Evolutionary conservation across 2,329 filamentous ascomycete species (phyloP), one percentile per base, ranked within the genome.

Genomic region (Blastomyces parvus): DNA sequence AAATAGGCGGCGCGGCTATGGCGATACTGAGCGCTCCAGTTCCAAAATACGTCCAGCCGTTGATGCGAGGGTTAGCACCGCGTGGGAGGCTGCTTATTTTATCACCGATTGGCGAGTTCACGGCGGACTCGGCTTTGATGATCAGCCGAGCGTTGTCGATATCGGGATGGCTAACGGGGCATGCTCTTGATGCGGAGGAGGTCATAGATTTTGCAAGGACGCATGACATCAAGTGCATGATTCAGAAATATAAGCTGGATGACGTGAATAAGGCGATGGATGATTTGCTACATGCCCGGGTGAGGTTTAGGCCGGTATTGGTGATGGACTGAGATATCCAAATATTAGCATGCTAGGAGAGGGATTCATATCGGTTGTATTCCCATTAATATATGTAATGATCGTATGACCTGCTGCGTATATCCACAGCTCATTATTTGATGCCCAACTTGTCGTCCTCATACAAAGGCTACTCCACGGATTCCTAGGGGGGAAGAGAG

Each of bases 141-240:
- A 76, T 84, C 59, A 14, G 67, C 17, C 77, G 81, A 44, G 82
- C 78, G 2, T 65, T 78, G 22, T 79, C 74, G 0, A 76, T 84
- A 3, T 75, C 78, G 52, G 80, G 78, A 13, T 84, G 82, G 82
- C 81, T 81, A 0, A 76, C 74, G 14, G 82, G 82, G 6, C 81
- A 83, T 65, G 78, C 80, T 1, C 70, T 79, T n/a, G 82, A 84
- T 66, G 74, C 71, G 11, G 81, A 84, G 67, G 82, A 84, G 64
- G 78, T 80, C 1, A 81, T 84, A 64, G 73, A 72, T 2, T 81
- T 84, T 69, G 79, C 81, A 0, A 65, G 77, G 64, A 69, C 73
- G 33, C 77, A 83, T 59, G 75, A 72, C 6, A 76, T 84, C 62
- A 75, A 82, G 42, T 83, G 81, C 67, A 74, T 82, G 78, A 71